Evolutionary conservation across 2,329 filamentous ascomycete species (phyloP).

Genomic region (Aquanectria penicillioides): DNA sequence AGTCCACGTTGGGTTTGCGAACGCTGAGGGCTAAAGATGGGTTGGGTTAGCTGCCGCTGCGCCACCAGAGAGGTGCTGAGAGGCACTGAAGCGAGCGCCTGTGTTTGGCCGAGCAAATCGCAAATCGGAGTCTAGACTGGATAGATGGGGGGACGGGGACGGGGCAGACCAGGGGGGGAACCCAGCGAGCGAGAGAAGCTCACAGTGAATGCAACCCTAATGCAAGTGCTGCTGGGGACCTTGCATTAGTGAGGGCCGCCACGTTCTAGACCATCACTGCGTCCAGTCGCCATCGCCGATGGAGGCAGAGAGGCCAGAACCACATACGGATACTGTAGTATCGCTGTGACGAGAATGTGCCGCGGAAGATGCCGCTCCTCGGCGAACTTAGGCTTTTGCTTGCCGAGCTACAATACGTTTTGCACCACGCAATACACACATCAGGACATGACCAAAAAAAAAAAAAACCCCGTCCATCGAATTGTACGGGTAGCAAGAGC

Average conservation of each 20-base stretch:
- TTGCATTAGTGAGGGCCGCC: conserved; percentile 21
- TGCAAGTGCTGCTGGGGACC: conserved; percentile 21
- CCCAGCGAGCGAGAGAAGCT: too few species aligned
- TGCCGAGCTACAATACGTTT: not conserved
- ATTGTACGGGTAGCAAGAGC: too few species aligned
- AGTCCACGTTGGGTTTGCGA: not conserved
- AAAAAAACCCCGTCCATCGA: too few species aligned
- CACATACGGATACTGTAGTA: too few species aligned
- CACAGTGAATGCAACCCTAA: conserved; percentile 2
- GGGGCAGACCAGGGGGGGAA: too few species aligned
- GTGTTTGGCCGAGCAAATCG: conserved; percentile 1
- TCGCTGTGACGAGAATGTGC: too few species aligned
- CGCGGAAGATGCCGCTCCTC: conserved; percentile 9
- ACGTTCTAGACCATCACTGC: conserved; percentile 19
- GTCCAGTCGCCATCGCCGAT: not conserved
- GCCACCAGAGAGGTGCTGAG: conserved; percentile 13
- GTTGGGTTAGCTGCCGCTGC: conserved; percentile 18
- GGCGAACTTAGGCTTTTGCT: not conserved
- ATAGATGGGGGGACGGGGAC: too few species aligned
- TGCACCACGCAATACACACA: too few species aligned
- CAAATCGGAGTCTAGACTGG: not conserved
- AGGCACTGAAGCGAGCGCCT: not conserved
- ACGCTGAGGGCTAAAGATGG: not conserved
- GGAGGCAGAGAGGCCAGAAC: not conserved
- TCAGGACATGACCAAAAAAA: too few species aligned